Evolutionary conservation across 805 yeast genomes (phyloP), one percentile per base, ranked within the genome.

Genomic region (Lipomyces orientalis): DNA sequence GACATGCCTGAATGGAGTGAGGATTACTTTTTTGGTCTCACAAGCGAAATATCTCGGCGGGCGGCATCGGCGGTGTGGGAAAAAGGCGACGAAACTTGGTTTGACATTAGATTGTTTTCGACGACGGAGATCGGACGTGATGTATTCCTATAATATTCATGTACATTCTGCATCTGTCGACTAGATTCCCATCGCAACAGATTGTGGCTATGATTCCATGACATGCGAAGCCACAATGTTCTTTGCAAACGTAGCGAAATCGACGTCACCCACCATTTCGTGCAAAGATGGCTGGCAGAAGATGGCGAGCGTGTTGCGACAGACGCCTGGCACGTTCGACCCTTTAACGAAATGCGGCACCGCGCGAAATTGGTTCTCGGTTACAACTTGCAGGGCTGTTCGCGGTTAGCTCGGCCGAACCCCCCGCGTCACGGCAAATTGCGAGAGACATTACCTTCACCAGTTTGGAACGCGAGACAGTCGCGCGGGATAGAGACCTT

Each of bases 401-500:
- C 19, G n/a, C 49, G 49, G 29, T 25, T 25, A 25, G 29, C 29
- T 25, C 29, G 29, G n/a, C n/a, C n/a, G n/a, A n/a, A n/a, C n/a
- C n/a, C 29, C 29, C 29, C 29, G 29, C 29, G 29, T 25, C 29
- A 25, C 2, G 29, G 29, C 29, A 25, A 3, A 25, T 25, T 16
- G 29, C 19, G 22, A n/a, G 7, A 59, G 54, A 31, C n/a, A 25
- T 8, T 62, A 62, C 65, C 65, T 64, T 85, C 79, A 1, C 90
- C 90, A 1, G 88, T 85, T 73, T 87, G 89, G 74, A 87, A 87
- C 0, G 88, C 89, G 31, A 87, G 73, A 71, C 87, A 84, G 68
- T 86, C 85, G 4, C 73, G 68, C 0, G 90, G 89, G 43, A 87
- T 86, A 33, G 76, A 74, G n/a, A 86, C 87, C 67, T 85, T 82